Conservation (phyloP, 2,329 filamentous ascomycete species). For the Alternaria ethzedia region DNA sequence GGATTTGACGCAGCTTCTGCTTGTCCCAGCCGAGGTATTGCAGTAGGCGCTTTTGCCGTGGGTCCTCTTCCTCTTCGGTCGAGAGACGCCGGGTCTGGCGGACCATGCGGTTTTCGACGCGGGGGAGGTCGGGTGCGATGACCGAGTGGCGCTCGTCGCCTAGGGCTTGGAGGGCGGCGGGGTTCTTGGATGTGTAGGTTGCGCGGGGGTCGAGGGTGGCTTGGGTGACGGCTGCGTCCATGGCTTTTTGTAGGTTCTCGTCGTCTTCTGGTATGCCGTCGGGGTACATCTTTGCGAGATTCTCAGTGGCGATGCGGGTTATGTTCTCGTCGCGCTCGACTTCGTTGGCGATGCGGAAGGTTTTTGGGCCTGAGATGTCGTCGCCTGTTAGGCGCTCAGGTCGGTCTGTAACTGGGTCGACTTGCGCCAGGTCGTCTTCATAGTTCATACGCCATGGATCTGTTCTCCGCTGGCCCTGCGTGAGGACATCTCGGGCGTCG, state of each 20-base stretch:
- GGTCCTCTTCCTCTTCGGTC: constrained; percentile 52
- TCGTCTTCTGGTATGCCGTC: constrained; percentile 43
- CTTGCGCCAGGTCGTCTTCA: constrained; percentile 80
- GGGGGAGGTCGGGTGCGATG: constrained; percentile 60
- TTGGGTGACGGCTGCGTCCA: constrained; percentile 42
- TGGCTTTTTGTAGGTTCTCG: constrained; percentile 29
- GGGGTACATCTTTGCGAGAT: constrained; percentile 46
- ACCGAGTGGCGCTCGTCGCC: constrained; percentile 54
- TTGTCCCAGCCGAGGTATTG: constrained; percentile 63
- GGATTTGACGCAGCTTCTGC: constrained; percentile 59
- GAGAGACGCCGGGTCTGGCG: constrained; percentile 38
- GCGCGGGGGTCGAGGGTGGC: constrained; percentile 51
- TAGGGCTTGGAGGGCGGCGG: constrained; percentile 56
- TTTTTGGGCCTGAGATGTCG: constrained; percentile 31
- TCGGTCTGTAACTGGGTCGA: constrained; percentile 77
- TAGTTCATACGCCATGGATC: constrained; percentile 72
- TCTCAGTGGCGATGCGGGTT: constrained; percentile 40
- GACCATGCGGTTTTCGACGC: constrained; percentile 48
- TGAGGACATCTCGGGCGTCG: constrained; percentile 73
- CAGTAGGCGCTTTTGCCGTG: constrained; percentile 59
- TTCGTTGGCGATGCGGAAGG: constrained; percentile 36
- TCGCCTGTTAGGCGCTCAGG: constrained; percentile 48
- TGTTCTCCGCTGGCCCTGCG: constrained; percentile 72
- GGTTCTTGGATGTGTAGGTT: constrained; percentile 57
- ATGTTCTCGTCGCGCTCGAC: constrained; percentile 43